Evolutionary conservation across 345 rosid species (phyloP), one percentile per base, ranked within the genome.

Genomic region (Acer saccharum): DNA sequence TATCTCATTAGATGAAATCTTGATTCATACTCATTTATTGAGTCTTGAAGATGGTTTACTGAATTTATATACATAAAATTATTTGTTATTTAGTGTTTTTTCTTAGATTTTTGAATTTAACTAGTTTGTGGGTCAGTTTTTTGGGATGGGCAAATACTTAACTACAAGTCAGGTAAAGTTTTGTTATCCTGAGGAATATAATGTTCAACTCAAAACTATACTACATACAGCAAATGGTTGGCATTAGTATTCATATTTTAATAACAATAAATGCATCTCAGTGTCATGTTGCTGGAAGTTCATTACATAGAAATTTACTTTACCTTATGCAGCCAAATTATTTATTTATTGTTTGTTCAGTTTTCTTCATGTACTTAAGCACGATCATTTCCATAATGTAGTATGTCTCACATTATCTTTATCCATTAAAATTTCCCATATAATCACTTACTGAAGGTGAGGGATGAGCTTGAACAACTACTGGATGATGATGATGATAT

Each of bases 401-500:
- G n/a, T 29, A 62, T 20, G 64, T n/a, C 43, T 43, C 10, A 61
- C 14, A 5, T 43, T 21, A 73, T 73, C 74, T 73, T 27, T 10
- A 60, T 72, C 43, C 20, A 17, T 1, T 18, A 35, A 43, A 78
- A n/a, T 68, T 76, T 73, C 29, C 70, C 46, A 7, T 50, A 54
- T 35, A 7, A 23, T 77, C 12, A 12, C 44, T 73, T 76, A 65
- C 46, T 87, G 74, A 74, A 96, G 98, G 98, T 96, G 74, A 90
- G 99, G 77, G 98, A 94, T 87, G 98, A 94, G 77, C 98, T 96
- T 65, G 98, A 92, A 79, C 98, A 94, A 60, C 85, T 94, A 64
- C 88, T 96, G 81, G 98, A 94, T 88, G 98, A 96, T 81, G 99
- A 97, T 43, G 99, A 94, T 79, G 99, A 96, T 78, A 96, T 96